Percentiles rank a stretch among this genome's conserved stretches.
phyloP scores from a whole-genome alignment of 768 basidiomycete genomes.

The Holtermannia corniformis region DNA sequence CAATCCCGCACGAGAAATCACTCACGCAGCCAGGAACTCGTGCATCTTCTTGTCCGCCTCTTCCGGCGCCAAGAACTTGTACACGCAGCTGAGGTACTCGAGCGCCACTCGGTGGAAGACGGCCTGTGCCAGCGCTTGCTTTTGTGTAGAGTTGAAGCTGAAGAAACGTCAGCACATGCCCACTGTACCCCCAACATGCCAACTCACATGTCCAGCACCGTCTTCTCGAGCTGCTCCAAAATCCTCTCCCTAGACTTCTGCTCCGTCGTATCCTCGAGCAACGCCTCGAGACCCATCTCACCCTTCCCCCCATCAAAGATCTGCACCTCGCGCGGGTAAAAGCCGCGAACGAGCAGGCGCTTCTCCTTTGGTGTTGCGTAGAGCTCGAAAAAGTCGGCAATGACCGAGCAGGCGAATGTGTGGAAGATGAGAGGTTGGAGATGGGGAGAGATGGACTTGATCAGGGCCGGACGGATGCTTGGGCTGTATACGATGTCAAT shows the following conservation, averaged over 20 bases:
- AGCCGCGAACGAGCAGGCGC: constrained; percentile 67
- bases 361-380: constrained; percentile 79
- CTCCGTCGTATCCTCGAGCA: constrained; percentile 54
- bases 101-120: constrained; percentile 78
- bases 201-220: constrained; percentile 62
- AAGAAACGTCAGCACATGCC: background rate
- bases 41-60: constrained; percentile 61
- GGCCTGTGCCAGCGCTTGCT: constrained; percentile 74
- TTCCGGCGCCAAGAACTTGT: constrained; percentile 46
- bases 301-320: constrained; percentile 53
- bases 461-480: constrained; percentile 61
- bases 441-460: constrained; percentile 66
- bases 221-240: constrained; percentile 60
- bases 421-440: constrained; percentile 72
- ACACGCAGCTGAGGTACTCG: constrained; percentile 68
- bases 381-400: constrained; percentile 82
- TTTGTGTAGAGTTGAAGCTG: constrained; percentile 87
- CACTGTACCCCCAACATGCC: background rate
- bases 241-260: constrained; percentile 58
- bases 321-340: constrained; percentile 79
- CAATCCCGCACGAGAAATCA: background rate
- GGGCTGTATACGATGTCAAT: constrained; percentile 47
- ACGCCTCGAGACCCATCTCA: constrained; percentile 50
- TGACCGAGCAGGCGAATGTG: constrained; percentile 68
- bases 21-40: constrained; percentile 72